Conservation (phyloP, 225 moss, liverwort and hornwort genomes). For the Marchantia polymorpha region DNA sequence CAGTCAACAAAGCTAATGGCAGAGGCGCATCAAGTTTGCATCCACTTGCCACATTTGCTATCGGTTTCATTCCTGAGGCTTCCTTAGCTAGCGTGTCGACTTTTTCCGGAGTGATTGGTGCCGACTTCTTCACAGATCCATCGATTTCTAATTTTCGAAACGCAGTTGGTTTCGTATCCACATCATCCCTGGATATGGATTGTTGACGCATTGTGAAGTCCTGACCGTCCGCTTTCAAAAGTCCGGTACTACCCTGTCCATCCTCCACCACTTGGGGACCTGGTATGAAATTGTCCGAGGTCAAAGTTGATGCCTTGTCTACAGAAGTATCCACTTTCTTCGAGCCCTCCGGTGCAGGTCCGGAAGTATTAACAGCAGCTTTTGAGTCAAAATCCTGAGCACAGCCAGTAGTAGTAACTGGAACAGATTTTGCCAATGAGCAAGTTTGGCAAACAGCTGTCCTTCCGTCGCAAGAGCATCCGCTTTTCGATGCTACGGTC, state of each 20-base stretch:
- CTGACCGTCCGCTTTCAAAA: slow-evolving; percentile 4
- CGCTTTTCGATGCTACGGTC: background rate
- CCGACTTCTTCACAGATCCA: slow-evolving; percentile 50
- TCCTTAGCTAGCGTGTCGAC: slow-evolving; percentile 58
- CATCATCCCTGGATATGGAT: background rate
- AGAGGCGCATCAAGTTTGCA: slow-evolving; percentile 41
- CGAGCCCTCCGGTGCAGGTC: background rate
- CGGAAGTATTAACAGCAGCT: slow-evolving; percentile 12
- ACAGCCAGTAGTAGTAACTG: background rate
- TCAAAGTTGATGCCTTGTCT: slow-evolving; percentile 6
- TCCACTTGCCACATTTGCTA: slow-evolving; percentile 42
- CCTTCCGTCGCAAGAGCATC: slow-evolving; percentile 2
- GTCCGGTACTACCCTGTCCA: background rate
- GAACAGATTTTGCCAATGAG: background rate
- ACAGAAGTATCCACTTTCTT: slow-evolving; percentile 3
- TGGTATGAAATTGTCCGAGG: slow-evolving; percentile 9
- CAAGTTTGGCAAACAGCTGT: slow-evolving; percentile 13
- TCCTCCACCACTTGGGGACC: slow-evolving; percentile 11
- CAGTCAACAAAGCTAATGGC: slow-evolving; percentile 30
- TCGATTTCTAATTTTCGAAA: slow-evolving; percentile 1
- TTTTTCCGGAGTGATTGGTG: slow-evolving; percentile 59
- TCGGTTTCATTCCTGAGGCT: slow-evolving; percentile 46
- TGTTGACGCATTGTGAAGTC: background rate
- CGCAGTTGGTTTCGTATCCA: slow-evolving; percentile 9
- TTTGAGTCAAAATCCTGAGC: background rate